Evolutionary conservation across 768 basidiomycete genomes (phyloP).

Genomic region (Boletus sp.): DNA sequence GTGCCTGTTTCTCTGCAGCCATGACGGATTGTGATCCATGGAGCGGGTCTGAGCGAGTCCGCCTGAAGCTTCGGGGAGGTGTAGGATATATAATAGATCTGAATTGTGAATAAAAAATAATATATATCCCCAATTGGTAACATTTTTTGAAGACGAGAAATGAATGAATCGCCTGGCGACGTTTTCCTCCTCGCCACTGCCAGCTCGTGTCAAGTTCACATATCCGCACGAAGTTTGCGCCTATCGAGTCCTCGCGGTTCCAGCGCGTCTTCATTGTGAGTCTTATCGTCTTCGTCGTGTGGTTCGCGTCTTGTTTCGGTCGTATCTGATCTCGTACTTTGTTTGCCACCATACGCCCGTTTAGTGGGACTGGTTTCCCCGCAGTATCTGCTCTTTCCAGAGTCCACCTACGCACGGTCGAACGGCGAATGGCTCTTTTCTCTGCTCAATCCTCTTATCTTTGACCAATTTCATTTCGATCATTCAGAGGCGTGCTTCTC

Average conservation of each 20-base stretch:
- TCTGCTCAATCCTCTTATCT: slow-evolving; percentile 1
- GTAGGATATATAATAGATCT: neutral
- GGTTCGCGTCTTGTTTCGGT: neutral
- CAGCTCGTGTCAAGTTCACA: neutral
- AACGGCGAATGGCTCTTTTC: slow-evolving; percentile 26
- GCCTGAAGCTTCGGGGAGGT: too few relatives aligned
- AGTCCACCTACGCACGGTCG: slow-evolving; percentile 1
- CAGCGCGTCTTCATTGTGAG: slow-evolving; percentile 11
- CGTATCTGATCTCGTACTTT: neutral
- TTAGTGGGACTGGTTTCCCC: slow-evolving; percentile 21
- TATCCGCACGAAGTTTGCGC: slow-evolving; percentile 4
- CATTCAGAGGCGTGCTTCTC: slow-evolving; percentile 8
- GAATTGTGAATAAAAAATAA: neutral
- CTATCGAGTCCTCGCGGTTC: slow-evolving; percentile 3
- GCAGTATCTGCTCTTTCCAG: slow-evolving; percentile 6
- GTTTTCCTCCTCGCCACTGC: neutral
- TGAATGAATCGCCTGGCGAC: neutral
- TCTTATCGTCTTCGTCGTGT: neutral
- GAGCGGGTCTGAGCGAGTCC: too few relatives aligned
- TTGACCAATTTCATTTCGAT: slow-evolving; percentile 16
- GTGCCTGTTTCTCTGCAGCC: neutral
- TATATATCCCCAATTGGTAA: slow-evolving; percentile 8
- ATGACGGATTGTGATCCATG: too few relatives aligned
- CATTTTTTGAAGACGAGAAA: neutral
- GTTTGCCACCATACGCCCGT: neutral